phyloP scores from a whole-genome alignment of 2,329 filamentous ascomycete species.

The Aspergillus sojae region DNA sequence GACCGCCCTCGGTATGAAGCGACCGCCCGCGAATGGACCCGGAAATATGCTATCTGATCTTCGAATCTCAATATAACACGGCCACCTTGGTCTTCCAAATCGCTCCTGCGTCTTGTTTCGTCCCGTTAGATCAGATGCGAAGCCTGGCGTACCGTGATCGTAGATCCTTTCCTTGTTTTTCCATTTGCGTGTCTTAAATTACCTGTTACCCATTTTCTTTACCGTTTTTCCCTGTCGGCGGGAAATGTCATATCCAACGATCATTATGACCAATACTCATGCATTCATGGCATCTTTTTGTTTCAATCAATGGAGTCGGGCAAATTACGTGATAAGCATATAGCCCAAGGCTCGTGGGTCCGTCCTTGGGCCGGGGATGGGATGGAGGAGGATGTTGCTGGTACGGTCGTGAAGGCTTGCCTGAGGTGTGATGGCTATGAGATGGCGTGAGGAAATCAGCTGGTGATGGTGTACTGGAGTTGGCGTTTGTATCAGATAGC shows the following conservation, averaged over 20 bases:
- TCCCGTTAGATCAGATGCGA: conserved; percentile 40
- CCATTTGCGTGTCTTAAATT: conserved; percentile 26
- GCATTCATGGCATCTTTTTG: conserved; percentile 43
- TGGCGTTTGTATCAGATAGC: conserved; percentile 19
- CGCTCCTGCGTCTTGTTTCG: conserved; percentile 30
- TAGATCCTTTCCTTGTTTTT: conserved; percentile 37
- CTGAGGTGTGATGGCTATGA: conserved; percentile 6
- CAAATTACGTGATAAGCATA: conserved; percentile 25
- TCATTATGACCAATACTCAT: conserved; percentile 41
- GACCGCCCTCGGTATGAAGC: conserved; percentile 94
- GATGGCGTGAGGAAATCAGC: not conserved
- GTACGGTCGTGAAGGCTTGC: conserved; percentile 15
- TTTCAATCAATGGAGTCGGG: conserved; percentile 27
- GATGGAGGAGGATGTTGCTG: conserved; percentile 17
- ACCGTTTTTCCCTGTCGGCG: conserved; percentile 27
- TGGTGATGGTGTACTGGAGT: conserved; percentile 11
- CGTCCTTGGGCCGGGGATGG: conserved; percentile 14
- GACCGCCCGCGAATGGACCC: conserved; percentile 96
- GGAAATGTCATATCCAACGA: conserved; percentile 41
- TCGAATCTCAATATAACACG: conserved; percentile 27
- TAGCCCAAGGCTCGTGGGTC: conserved; percentile 17
- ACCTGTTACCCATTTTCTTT: conserved; percentile 18
- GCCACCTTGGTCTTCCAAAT: conserved; percentile 30
- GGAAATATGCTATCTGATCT: conserved; percentile 92
- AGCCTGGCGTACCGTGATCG: conserved; percentile 43